Conservation (phyloP, 1,139 yeast genomes). For the Citeromyces siamensis region DNA sequence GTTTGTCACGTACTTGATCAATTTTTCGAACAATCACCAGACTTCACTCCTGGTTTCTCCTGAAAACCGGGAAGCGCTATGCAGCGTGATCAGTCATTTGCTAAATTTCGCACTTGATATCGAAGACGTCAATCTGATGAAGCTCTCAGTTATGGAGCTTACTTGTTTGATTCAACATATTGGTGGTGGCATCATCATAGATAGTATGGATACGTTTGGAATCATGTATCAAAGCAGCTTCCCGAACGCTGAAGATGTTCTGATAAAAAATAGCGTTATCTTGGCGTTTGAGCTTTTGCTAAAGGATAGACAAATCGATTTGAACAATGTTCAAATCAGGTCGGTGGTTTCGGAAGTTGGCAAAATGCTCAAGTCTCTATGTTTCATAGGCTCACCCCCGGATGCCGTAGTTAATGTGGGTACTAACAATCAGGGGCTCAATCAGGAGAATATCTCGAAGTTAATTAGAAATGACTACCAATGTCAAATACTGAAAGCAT, state of each 20-base stretch:
- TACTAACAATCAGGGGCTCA: slow-evolving; percentile 12
- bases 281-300: slow-evolving; percentile 73
- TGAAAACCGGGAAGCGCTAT: slow-evolving; percentile 50
- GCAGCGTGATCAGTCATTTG: slow-evolving; percentile 49
- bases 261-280: slow-evolving; percentile 58
- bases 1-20: slow-evolving; percentile 57
- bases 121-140: slow-evolving; percentile 41
- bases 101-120: slow-evolving; percentile 56
- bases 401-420: slow-evolving; percentile 9
- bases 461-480: slow-evolving; percentile 1
- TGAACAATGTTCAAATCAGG: slow-evolving; percentile 71
- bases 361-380: slow-evolving; percentile 52
- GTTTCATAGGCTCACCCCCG: slow-evolving; percentile 18
- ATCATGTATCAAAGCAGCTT: slow-evolving; percentile 21
- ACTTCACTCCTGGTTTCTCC: slow-evolving; percentile 66
- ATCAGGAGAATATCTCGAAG: background rate
- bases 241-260: slow-evolving; percentile 38
- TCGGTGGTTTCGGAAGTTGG: slow-evolving; percentile 63
- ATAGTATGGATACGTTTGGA: slow-evolving; percentile 26
- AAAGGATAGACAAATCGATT: slow-evolving; percentile 48
- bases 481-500: background rate
- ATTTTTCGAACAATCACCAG: slow-evolving; percentile 64
- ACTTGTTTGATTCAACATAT: slow-evolving; percentile 53
- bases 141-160: slow-evolving; percentile 58
- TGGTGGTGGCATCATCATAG: slow-evolving; percentile 58